Base-by-base conservation (phyloP, 2,329 filamentous ascomycete genomes). In the Dactylellina drechsleri region DNA sequence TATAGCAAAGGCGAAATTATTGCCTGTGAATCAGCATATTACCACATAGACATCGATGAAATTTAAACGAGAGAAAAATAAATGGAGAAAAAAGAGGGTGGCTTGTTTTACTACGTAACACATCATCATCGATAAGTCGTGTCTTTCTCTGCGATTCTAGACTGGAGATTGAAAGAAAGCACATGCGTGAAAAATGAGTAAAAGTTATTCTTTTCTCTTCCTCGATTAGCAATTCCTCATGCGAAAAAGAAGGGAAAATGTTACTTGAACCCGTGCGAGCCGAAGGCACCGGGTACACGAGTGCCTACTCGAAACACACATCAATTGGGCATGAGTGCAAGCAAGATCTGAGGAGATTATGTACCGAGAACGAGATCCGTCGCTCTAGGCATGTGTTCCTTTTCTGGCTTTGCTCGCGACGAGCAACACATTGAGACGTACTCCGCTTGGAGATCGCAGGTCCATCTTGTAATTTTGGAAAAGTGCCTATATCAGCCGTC, bases 391-490 rank as follows among this genome's bases (percentile, higher is more conserved):
- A 52, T 59, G 52, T 45, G 59, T 57, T 28, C 45, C 65, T 41
- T 41, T 36, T 36, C 31, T 36, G 31, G 31, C 31, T 23, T 23
- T 23, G 40, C 54, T 73, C 68, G 68, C 68, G 60, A 66, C 68
- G 68, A 73, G 68, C 68, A 73, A 73, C 68, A 73, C 68, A 73
- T 73, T 73, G 41, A 60, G 67, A 58, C 45, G 31, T 36, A 43
- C 58, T 47, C 23, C 45, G 31, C n/a, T 31, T 31, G 20, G 53
- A 59, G 67, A 66, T 66, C 59, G 60, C 41, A 61, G 43, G 67
- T 64, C 67, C 59, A 47, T 59, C 65, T 65, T 72, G 36, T 18
- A 36, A 36, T 36, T 36, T 36, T 36, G 31, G 31, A 36, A 7
- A 36, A 36, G 49, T 71, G 28, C 43, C 70, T 74, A 74, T 74